phyloP scores from a whole-genome alignment of 1,284 basidiomycete genomes.

The Ceratobasidium sp. region DNA sequence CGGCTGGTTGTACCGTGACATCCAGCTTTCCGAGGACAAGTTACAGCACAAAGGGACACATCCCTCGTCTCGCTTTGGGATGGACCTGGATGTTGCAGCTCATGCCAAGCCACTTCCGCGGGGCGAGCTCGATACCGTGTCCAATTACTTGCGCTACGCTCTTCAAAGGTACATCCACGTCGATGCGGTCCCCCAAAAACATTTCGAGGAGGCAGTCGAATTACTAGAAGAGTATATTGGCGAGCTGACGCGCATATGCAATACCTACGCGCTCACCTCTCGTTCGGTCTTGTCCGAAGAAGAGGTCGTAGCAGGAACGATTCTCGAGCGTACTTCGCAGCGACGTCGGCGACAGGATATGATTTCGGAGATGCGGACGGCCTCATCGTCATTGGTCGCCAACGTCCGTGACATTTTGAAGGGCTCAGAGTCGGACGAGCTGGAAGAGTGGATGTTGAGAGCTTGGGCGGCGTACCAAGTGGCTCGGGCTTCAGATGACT shows the following conservation, averaged over 20 bases:
- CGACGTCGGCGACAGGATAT: conserved; percentile 68
- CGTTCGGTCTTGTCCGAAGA: conserved; percentile 71
- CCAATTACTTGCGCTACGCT: conserved; percentile 29
- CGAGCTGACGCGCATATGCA: conserved; percentile 73
- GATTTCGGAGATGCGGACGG: conserved; percentile 70
- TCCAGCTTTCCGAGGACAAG: conserved; percentile 60
- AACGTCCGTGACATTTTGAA: conserved; percentile 44
- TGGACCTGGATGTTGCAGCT: conserved; percentile 54
- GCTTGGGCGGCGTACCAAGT: conserved; percentile 74
- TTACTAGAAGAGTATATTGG: conserved; percentile 67
- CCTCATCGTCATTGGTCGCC: conserved; percentile 55
- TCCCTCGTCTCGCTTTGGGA: conserved; percentile 42
- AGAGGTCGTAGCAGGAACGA: conserved; percentile 77
- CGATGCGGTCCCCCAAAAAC: conserved; percentile 1
- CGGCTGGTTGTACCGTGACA: conserved; percentile 72
- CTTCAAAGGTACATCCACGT: conserved; percentile 29
- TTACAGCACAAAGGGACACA: conserved; percentile 35
- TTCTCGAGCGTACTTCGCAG: conserved; percentile 69
- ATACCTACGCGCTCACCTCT: conserved; percentile 73
- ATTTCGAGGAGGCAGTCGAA: conserved; percentile 50
- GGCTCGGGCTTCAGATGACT: conserved; percentile 60
- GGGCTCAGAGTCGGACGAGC: conserved; percentile 50
- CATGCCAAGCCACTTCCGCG: conserved; percentile 55
- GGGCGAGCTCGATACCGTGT: conserved; percentile 52
- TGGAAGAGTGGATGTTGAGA: conserved; percentile 60